Evolutionary conservation across 345 rosid genomes (phyloP).

Genomic region (Salix viminalis): DNA sequence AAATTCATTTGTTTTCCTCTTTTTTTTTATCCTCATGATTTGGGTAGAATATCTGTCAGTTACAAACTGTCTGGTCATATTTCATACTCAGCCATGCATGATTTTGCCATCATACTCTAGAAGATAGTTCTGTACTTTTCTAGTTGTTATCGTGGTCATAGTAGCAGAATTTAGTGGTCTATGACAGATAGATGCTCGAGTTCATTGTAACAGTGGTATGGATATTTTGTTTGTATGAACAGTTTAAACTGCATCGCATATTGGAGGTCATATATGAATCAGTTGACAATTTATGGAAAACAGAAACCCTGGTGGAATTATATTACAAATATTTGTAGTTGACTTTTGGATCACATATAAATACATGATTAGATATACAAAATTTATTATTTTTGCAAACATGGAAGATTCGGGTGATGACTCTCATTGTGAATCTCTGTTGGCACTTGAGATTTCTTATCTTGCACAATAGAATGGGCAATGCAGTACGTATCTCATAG

Average conservation of each 20-base stretch:
- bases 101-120: neutral
- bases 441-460: neutral
- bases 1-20: neutral
- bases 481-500: neutral
- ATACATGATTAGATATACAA: neutral
- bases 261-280: neutral
- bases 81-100: neutral
- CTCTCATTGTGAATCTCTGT: neutral
- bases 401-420: neutral
- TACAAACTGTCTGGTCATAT: neutral
- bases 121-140: neutral
- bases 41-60: neutral
- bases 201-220: neutral
- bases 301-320: neutral
- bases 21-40: neutral
- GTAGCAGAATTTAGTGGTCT: neutral
- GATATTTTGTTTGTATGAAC: neutral
- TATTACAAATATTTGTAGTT: neutral
- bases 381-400: neutral
- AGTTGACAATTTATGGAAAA: neutral
- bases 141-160: neutral
- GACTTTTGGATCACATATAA: neutral
- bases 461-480: neutral
- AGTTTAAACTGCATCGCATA: neutral
- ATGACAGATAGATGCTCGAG: neutral